These are phyloP conservation scores for Tausonia pullulans DNA, from an alignment of 1,284 basidiomycete genomes.

Conservation along the genomic window DNA sequence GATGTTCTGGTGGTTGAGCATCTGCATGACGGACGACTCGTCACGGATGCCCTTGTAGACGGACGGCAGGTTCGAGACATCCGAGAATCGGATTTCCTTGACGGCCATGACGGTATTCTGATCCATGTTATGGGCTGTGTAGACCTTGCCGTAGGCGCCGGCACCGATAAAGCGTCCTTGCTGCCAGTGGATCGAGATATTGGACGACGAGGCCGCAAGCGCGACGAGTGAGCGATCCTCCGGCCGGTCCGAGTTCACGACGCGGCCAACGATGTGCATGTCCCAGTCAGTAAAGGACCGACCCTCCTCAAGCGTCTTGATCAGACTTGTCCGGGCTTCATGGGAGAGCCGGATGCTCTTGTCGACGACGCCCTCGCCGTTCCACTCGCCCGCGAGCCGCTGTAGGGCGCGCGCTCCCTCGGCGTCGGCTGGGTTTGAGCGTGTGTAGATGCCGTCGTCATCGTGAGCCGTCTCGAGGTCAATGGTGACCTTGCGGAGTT, in stretches of 20 bases:
- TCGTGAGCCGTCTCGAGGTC: slow-evolving; percentile 33
- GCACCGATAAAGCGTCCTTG: slow-evolving; percentile 96
- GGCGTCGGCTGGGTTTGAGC: slow-evolving; percentile 19
- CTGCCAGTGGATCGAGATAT: slow-evolving; percentile 96
- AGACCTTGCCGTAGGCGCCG: slow-evolving; percentile 96
- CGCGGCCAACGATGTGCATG: slow-evolving; percentile 69
- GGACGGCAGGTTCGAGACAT: slow-evolving; percentile 67
- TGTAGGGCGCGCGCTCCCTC: slow-evolving; percentile 24
- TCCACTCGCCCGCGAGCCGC: slow-evolving; percentile 14
- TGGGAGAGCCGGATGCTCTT: slow-evolving; percentile 58
- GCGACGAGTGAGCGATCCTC: slow-evolving; percentile 86
- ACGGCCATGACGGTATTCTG: slow-evolving; percentile 97
- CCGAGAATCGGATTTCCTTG: slow-evolving; percentile 98
- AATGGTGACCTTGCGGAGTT: slow-evolving; percentile 41
- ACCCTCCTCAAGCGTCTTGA: slow-evolving; percentile 52
- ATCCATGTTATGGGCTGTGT: slow-evolving; percentile 93
- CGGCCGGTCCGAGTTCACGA: slow-evolving; percentile 77
- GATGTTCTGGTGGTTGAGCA: slow-evolving; percentile 95
- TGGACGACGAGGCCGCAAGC: slow-evolving; percentile 82
- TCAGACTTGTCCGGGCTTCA: slow-evolving; percentile 51
- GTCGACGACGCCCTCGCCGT: slow-evolving; percentile 35
- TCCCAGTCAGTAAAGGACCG: slow-evolving; percentile 53
- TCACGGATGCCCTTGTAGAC: slow-evolving; percentile 91
- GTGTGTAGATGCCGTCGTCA: slow-evolving; percentile 37
- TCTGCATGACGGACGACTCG: slow-evolving; percentile 96